Percentiles rank a stretch among this genome's conserved stretches.
These are phyloP conservation scores for Trypanosoma rangeli DNA, from an alignment of 208 protist species.

Conservation along the genomic window DNA sequence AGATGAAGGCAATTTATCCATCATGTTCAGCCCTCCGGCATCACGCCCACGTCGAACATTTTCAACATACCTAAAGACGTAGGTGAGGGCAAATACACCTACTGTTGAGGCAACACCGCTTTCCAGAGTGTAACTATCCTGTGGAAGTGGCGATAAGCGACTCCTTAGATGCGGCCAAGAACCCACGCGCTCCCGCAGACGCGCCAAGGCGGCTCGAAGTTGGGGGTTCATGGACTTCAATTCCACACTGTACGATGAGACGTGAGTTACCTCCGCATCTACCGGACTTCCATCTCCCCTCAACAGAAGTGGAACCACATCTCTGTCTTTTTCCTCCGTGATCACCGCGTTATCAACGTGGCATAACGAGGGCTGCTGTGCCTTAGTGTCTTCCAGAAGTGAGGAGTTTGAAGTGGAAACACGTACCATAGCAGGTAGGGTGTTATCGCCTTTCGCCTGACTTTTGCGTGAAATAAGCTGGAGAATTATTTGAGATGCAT, in stretches of 20 bases:
- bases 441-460: not conserved
- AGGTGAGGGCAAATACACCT: conserved; percentile 9
- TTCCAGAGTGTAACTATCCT: not conserved
- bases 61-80: not conserved
- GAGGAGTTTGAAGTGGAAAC: not conserved
- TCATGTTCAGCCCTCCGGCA: not conserved
- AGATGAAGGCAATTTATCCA: not conserved
- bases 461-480: not conserved
- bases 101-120: not conserved
- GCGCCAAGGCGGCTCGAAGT: not conserved
- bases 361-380: not conserved
- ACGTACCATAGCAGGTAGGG: not conserved
- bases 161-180: not conserved
- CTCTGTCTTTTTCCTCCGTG: not conserved
- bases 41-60: not conserved
- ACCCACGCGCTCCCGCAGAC: not conserved
- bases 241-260: not conserved
- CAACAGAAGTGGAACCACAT: not conserved
- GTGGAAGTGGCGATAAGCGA: not conserved
- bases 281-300: too few species aligned
- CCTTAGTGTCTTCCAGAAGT: not conserved
- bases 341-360: not conserved
- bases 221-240: not conserved
- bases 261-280: too few species aligned
- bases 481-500: not conserved